Base-by-base conservation (phyloP, 352 stramenopile genomes). In the Phytophthora ohioensis region DNA sequence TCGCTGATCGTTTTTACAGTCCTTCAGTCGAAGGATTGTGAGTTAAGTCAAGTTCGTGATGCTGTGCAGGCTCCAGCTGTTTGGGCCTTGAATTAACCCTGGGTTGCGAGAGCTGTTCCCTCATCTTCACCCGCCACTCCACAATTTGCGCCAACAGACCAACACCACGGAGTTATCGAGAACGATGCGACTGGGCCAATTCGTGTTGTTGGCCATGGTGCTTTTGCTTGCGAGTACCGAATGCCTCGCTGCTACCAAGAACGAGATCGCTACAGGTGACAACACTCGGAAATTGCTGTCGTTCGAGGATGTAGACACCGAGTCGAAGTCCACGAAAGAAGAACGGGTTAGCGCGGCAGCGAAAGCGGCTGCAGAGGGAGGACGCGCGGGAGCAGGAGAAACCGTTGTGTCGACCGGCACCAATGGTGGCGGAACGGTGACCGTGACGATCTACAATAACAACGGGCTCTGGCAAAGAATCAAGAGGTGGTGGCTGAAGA, bases 381-480 rank as follows among this genome's bases (percentile, higher is more conserved):
- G 63, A n/a, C 63, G 63, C 9, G 27, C 41, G 0, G 63, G 63
- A 41, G 54, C 63, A 32, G 63, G 63, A 32, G 47, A 30, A 7
- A 55, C 63, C 2, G 46, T 70, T 21, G 45, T 70, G 13, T 52
- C 63, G 5, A 36, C 7, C 31, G 32, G 31, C 34, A 17, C 15
- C 30, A 65, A 45, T 12, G 63, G 55, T 42, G 63, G 59, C 6
- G 45, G 49, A 4, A 65, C 63, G 11, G 39, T 70, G 15, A 70
- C 54, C 0, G 63, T 70, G 6, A 59, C 63, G 10, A 11, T 70
- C 13, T 70, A 59, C 55, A 47, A 57, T 31, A 65, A 70, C 46
- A 70, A 70, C n/a, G 63, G 63, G 9, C 54, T 70, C 3, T 70
- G 35, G 35, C 63, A 70, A 35, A 46, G 55, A 46, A 65, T 65